phyloP scores from a whole-genome alignment of 2,329 filamentous ascomycete genomes.

The Penicillium sp. region DNA sequence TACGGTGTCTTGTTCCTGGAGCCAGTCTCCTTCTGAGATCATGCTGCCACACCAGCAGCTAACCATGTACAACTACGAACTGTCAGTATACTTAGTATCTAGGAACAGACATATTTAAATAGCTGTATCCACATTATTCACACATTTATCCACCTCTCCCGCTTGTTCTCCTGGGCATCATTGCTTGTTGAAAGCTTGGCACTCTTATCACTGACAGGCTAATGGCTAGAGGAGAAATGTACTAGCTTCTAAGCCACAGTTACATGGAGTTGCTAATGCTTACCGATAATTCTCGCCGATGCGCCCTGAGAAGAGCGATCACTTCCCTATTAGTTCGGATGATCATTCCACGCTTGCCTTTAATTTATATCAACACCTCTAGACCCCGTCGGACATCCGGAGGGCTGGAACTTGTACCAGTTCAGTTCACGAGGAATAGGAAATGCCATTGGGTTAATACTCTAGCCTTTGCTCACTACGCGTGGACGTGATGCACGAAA shows the following conservation, averaged over 20 bases:
- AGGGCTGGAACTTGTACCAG: neutral
- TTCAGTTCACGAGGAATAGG: neutral
- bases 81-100: too few species aligned
- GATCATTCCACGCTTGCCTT: neutral
- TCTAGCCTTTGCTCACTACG: neutral
- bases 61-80: neutral
- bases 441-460: neutral
- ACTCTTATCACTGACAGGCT: neutral
- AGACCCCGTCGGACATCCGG: constrained; percentile 1
- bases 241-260: neutral
- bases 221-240: neutral
- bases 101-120: too few species aligned
- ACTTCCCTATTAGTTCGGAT: neutral
- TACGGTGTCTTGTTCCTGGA: neutral
- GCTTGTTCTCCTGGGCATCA: neutral
- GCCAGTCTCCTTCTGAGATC: too few species aligned
- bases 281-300: neutral
- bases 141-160: neutral
- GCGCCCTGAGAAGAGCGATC: neutral
- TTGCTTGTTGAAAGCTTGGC: constrained; percentile 6
- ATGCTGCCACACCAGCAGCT: neutral
- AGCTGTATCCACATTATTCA: neutral
- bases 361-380: neutral
- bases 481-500: neutral
- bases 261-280: neutral